These are phyloP conservation scores for Penicillium sp. DNA, from an alignment of 2,329 filamentous ascomycete species.

Conservation along the genomic window DNA sequence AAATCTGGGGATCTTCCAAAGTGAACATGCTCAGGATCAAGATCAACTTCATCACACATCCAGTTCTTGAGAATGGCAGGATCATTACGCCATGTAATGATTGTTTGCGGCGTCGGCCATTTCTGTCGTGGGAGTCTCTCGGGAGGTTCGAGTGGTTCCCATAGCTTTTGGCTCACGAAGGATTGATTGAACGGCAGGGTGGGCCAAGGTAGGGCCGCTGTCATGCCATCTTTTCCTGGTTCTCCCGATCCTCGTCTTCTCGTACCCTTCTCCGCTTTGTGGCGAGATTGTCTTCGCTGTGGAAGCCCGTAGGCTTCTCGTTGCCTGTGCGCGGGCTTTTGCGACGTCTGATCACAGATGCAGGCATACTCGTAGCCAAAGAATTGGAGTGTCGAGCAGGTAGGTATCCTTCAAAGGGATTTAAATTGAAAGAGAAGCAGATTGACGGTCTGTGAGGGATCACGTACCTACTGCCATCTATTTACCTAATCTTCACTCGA, in stretches of 20 bases:
- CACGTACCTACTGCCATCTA: no score
- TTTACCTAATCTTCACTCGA: no score
- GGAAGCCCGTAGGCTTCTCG: not conserved
- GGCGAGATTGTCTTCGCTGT: not conserved
- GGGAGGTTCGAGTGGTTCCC: not conserved
- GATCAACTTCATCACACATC: not conserved
- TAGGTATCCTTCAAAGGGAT: not conserved
- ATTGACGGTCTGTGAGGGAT: no score
- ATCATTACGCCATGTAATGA: not conserved
- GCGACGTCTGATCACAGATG: not conserved
- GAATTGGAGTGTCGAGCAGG: not conserved
- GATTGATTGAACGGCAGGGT: not conserved
- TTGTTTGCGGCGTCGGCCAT: not conserved
- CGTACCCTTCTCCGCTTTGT: not conserved
- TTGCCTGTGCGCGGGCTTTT: not conserved
- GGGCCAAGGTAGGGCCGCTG: not conserved
- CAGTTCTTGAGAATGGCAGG: not conserved
- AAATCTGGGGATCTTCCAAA: no score
- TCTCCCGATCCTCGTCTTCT: no score
- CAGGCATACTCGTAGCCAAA: not conserved
- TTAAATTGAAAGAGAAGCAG: not conserved
- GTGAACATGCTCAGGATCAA: not conserved
- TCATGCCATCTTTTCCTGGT: not conserved
- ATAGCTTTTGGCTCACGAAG: not conserved
- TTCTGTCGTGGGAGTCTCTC: not conserved